Evolutionary conservation across 2,329 filamentous ascomycete species (phyloP).

Genomic region (Neofusicoccum laricinum): DNA sequence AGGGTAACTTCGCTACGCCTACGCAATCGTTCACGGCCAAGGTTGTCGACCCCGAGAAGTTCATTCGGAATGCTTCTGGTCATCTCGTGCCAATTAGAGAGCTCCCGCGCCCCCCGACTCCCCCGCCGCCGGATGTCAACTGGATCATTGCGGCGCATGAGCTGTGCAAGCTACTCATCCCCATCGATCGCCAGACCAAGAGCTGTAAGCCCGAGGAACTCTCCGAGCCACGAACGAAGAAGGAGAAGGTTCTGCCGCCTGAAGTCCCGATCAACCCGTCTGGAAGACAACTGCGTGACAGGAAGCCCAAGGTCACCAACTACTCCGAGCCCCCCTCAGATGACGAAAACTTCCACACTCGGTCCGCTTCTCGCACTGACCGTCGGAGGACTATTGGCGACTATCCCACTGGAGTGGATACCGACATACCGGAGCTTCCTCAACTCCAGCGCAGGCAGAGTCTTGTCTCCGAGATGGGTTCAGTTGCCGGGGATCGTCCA

Average conservation of each 20-base stretch:
- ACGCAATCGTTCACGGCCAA: slow-evolving; percentile 86
- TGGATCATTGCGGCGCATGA: slow-evolving; percentile 85
- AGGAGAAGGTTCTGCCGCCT: slow-evolving; percentile 47
- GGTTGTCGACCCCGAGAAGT: slow-evolving; percentile 65
- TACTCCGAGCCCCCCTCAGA: slow-evolving; percentile 51
- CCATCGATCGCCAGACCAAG: slow-evolving; percentile 67
- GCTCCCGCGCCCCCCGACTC: slow-evolving; percentile 50
- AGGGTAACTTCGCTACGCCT: slow-evolving; percentile 77
- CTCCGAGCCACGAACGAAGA: slow-evolving; percentile 54
- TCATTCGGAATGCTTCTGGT: slow-evolving; percentile 60
- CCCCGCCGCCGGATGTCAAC: slow-evolving; percentile 75
- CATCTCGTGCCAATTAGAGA: slow-evolving; percentile 31
- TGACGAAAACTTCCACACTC: slow-evolving; percentile 25
- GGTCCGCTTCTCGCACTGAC: slow-evolving; percentile 26
- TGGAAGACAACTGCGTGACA: slow-evolving; percentile 66
- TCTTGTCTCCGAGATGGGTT: slow-evolving; percentile 43
- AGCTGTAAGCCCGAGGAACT: slow-evolving; percentile 80
- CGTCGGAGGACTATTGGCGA: slow-evolving; percentile 38
- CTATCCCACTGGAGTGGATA: neutral
- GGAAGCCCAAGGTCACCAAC: slow-evolving; percentile 56
- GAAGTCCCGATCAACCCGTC: slow-evolving; percentile 41
- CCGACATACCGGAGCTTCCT: neutral
- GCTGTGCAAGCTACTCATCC: slow-evolving; percentile 78
- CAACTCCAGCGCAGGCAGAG: slow-evolving; percentile 39
- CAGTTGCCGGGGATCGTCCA: slow-evolving; percentile 30